Conservation (phyloP, 2,329 filamentous ascomycete genomes). For the Monosporascus ibericus region DNA sequence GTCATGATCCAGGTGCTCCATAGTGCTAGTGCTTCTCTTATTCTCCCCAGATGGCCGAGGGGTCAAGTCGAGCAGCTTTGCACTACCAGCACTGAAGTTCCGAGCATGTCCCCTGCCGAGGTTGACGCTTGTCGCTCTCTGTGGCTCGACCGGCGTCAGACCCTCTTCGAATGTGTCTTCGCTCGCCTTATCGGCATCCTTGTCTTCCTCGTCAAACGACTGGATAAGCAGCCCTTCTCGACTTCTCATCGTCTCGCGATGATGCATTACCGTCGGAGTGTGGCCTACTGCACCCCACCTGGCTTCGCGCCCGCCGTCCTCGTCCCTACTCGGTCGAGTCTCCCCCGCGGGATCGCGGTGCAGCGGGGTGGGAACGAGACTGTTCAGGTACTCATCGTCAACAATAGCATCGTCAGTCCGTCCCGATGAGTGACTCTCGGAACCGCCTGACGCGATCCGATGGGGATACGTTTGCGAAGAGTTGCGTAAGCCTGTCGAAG, state of each 20-base stretch:
- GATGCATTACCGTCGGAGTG: slow-evolving; percentile 44
- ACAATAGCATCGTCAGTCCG: slow-evolving; percentile 53
- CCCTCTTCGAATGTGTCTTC: slow-evolving; percentile 18
- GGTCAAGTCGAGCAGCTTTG: slow-evolving; percentile 64
- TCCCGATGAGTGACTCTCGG: slow-evolving; percentile 31
- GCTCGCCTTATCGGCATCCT: slow-evolving; percentile 26
- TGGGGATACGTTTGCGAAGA: slow-evolving; percentile 30
- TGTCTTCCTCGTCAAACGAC: slow-evolving; percentile 30
- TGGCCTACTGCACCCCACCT: slow-evolving; percentile 48
- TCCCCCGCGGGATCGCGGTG: slow-evolving; percentile 42
- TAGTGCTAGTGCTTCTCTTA: slow-evolving; percentile 29
- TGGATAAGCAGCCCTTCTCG: slow-evolving; percentile 44
- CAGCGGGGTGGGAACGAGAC: slow-evolving; percentile 31
- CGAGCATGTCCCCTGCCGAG: slow-evolving; percentile 59
- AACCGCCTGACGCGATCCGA: slow-evolving; percentile 46
- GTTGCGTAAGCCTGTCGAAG: slow-evolving; percentile 38
- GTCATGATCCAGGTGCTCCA: slow-evolving; percentile 16
- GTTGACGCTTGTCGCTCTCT: slow-evolving; percentile 67
- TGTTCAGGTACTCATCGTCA: slow-evolving; percentile 70
- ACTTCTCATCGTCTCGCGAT: slow-evolving; percentile 42
- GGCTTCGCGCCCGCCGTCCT: slow-evolving; percentile 42
- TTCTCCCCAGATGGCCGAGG: slow-evolving; percentile 48
- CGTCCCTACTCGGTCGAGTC: slow-evolving; percentile 52
- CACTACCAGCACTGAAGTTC: slow-evolving; percentile 72
- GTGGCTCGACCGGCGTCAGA: slow-evolving; percentile 31